Percentiles rank a stretch among this genome's conserved stretches.
phyloP scores from a whole-genome alignment of 2,329 filamentous ascomycete species.

The Claviceps spartinae region DNA sequence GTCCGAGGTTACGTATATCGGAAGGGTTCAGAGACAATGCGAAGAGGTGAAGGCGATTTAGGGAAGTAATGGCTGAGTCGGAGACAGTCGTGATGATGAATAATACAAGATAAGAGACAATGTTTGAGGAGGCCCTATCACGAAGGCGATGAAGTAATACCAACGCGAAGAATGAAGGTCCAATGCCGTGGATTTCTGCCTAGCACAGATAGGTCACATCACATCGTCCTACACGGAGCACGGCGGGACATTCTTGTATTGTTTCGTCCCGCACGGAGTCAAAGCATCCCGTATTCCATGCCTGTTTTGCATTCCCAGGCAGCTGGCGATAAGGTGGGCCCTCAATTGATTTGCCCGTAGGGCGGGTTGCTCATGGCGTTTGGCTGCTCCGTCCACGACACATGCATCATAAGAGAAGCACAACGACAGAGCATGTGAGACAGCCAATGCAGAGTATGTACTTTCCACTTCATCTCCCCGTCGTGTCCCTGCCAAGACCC shows the following conservation, averaged over 20 bases:
- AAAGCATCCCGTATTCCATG: neutral
- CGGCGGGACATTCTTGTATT: slow-evolving; percentile 1
- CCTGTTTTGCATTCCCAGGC: neutral
- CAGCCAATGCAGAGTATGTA: neutral
- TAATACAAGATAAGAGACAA: neutral
- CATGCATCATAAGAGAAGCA: too few species aligned
- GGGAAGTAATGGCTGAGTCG: neutral
- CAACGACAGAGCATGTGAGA: too few species aligned
- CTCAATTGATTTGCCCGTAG: neutral
- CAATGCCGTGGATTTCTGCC: neutral
- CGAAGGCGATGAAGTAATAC: too few species aligned
- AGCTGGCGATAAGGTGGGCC: neutral
- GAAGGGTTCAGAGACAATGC: neutral
- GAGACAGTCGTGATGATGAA: neutral
- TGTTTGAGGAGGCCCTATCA: too few species aligned
- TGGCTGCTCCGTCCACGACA: neutral
- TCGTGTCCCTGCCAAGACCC: neutral
- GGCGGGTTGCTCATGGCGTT: neutral
- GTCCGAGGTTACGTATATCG: neutral
- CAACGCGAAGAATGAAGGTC: neutral
- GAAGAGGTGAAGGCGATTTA: neutral
- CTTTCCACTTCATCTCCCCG: neutral
- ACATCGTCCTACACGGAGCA: neutral
- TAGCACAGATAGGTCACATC: neutral
- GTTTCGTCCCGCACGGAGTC: neutral